These are phyloP conservation scores for Talinum fruticosum DNA, from an alignment of 148 eudicot genomes.

Conservation along the genomic window DNA sequence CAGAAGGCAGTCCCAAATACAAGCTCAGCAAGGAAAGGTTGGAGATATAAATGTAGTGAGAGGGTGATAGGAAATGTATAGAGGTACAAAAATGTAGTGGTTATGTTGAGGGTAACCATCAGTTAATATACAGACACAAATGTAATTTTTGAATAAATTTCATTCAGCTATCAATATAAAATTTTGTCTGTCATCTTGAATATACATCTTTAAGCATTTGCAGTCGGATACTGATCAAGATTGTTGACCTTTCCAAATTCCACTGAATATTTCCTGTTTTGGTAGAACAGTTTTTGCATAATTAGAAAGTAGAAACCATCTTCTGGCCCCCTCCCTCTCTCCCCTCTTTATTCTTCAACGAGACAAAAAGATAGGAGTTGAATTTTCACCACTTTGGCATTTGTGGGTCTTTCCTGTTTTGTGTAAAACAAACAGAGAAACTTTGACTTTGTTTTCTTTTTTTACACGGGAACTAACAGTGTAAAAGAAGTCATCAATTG, in stretches of 20 bases:
- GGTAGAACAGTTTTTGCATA: neutral
- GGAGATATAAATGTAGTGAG: neutral
- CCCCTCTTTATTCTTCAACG: neutral
- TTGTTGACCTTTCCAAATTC: neutral
- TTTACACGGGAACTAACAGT: constrained; percentile 11
- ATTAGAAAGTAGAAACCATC: neutral
- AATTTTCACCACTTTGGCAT: constrained; percentile 19
- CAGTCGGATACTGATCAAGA: neutral
- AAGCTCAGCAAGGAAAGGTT: neutral
- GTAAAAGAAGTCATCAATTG: constrained; percentile 14
- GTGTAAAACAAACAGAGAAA: neutral
- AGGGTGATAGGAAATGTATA: neutral
- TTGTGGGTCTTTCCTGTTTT: constrained; percentile 10
- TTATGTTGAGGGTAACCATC: constrained; percentile 4
- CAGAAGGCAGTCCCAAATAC: constrained; percentile 10
- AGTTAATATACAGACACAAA: constrained; percentile 9
- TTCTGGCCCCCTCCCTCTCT: neutral
- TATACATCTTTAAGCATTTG: neutral
- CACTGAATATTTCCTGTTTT: constrained; percentile 1
- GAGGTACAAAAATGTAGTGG: neutral
- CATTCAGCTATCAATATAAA: constrained; percentile 23
- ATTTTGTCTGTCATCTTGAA: constrained; percentile 11
- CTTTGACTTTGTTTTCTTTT: neutral
- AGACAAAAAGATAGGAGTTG: constrained; percentile 9
- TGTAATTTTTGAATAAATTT: constrained; percentile 33